These are phyloP conservation scores for Ustilago curta DNA, from an alignment of 1,284 basidiomycete species.

Conservation along the genomic window DNA sequence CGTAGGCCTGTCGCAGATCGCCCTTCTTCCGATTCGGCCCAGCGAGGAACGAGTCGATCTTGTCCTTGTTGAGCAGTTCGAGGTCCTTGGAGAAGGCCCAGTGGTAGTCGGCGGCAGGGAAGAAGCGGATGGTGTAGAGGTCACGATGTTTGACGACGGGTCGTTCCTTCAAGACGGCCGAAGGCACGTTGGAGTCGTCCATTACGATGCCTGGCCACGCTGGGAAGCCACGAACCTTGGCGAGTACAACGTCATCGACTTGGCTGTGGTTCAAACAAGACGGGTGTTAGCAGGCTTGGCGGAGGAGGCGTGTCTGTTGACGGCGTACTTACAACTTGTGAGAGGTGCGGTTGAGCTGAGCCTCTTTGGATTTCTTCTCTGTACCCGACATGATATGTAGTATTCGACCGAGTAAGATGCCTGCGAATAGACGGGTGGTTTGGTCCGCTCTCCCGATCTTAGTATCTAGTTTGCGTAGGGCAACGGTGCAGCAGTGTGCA, in stretches of 20 bases:
- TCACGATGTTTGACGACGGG: conserved; percentile 78
- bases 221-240: conserved; percentile 91
- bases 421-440: neutral
- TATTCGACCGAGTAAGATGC: neutral
- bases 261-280: conserved; percentile 26
- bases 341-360: conserved; percentile 40
- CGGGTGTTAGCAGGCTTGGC: conserved; percentile 5
- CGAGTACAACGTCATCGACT: conserved; percentile 84
- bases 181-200: conserved; percentile 77
- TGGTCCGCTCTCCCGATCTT: neutral
- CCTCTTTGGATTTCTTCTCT: conserved; percentile 52
- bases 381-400: conserved; percentile 25
- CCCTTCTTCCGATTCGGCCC: conserved; percentile 79
- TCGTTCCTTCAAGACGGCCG: conserved; percentile 77
- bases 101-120: conserved; percentile 88
- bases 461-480: neutral
- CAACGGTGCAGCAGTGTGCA: neutral
- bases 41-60: conserved; percentile 86
- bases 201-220: conserved; percentile 91
- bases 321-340: conserved; percentile 31
- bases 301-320: neutral
- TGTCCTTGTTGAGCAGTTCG: conserved; percentile 79
- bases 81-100: conserved; percentile 88
- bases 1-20: conserved; percentile 83
- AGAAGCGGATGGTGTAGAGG: conserved; percentile 86